Conservation (phyloP, 2,329 filamentous ascomycete species). For the Triangularia verruculosa region DNA sequence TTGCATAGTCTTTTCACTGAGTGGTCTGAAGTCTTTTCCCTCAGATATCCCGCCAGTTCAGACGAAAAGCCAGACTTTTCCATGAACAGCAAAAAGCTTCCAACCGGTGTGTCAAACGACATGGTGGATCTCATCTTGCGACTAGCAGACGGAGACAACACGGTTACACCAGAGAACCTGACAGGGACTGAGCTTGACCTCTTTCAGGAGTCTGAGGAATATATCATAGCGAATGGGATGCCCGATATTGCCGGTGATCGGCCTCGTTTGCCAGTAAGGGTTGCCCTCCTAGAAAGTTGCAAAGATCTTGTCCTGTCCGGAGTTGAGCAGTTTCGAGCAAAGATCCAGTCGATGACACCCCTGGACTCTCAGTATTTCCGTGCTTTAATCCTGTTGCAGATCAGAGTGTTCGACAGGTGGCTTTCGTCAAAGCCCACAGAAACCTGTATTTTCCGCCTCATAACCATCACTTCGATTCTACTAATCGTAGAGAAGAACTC, state of each 20-base stretch:
- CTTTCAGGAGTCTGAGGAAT: no score
- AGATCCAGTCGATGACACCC: not conserved
- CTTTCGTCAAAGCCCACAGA: not conserved
- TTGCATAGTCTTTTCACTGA: not conserved
- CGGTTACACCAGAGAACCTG: no score
- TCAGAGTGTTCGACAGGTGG: not conserved
- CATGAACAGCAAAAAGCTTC: no score
- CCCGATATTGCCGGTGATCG: no score
- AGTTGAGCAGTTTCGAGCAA: not conserved
- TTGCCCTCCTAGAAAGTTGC: not conserved
- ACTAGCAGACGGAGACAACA: no score
- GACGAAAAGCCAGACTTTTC: no score
- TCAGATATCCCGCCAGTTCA: not conserved
- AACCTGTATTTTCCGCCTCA: not conserved
- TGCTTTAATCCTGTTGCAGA: not conserved
- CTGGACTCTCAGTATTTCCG: not conserved
- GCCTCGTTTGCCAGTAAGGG: no score
- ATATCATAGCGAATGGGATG: no score
- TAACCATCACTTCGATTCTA: not conserved
- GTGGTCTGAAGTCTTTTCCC: not conserved
- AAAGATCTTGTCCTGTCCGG: not conserved
- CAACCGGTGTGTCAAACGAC: no score
- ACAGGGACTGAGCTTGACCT: no score
- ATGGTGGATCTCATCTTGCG: no score
- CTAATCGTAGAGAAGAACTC: no score